These are phyloP conservation scores for Colletotrichum coccodes DNA, from an alignment of 2,329 filamentous ascomycete genomes.

Conservation along the genomic window DNA sequence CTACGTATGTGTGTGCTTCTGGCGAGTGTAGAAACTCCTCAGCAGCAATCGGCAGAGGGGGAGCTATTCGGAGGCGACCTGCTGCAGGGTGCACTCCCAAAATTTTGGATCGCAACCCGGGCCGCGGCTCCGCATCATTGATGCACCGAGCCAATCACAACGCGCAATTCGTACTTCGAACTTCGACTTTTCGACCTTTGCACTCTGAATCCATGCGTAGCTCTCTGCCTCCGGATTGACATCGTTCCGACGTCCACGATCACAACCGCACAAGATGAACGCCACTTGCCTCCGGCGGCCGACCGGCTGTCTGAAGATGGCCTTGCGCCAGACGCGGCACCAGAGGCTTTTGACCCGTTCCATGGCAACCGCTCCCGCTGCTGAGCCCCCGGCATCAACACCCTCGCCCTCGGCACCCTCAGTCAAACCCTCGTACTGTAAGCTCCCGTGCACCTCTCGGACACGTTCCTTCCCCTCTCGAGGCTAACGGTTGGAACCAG, in stretches of 20 bases:
- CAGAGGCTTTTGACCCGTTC: constrained; percentile 56
- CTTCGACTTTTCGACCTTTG: constrained; percentile 32
- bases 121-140: constrained; percentile 32
- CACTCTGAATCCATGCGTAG: neutral
- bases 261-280: constrained; percentile 61
- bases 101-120: constrained; percentile 22
- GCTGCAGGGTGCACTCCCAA: constrained; percentile 18
- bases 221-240: neutral
- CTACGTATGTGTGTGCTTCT: neutral
- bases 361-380: constrained; percentile 56
- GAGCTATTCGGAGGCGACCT: constrained; percentile 1
- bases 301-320: constrained; percentile 75
- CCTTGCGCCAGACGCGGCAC: constrained; percentile 67
- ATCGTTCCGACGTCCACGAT: neutral
- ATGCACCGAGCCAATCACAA: constrained; percentile 49
- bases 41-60: constrained; percentile 8
- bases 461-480: no score
- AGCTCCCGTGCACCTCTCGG: constrained; percentile 23
- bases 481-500: neutral
- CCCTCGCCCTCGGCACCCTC: constrained; percentile 40
- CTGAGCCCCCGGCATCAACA: constrained; percentile 38
- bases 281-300: constrained; percentile 74
- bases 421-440: constrained; percentile 43
- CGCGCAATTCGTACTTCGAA: constrained; percentile 30
- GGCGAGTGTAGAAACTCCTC: neutral